Conservation (phyloP, 2,329 filamentous ascomycete genomes). For the Alternaria ethzedia region DNA sequence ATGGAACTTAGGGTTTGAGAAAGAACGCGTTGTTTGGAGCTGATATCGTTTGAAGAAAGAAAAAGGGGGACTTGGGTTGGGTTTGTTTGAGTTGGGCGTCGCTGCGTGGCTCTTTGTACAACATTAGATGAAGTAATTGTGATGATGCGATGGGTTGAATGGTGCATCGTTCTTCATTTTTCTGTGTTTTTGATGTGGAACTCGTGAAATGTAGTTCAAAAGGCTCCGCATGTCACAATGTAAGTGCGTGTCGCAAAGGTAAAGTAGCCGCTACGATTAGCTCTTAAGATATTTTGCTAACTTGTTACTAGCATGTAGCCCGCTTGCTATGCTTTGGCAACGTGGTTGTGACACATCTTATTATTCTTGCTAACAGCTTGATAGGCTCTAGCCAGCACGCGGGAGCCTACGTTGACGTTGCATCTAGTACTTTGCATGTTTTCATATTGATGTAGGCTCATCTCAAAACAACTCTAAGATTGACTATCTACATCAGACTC, state of each 20-base stretch:
- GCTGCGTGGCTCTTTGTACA: neutral
- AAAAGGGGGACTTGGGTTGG: neutral
- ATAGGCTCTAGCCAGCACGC: no score
- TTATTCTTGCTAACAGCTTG: neutral
- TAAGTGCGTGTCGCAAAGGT: neutral
- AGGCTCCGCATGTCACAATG: neutral
- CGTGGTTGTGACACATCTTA: fast-evolving
- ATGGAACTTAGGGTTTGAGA: slow-evolving; percentile 26
- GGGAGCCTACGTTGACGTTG: no score
- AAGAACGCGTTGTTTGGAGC: neutral
- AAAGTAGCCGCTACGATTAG: neutral
- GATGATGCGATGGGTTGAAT: neutral
- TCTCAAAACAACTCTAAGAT: no score
- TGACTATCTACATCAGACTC: no score
- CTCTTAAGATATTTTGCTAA: neutral
- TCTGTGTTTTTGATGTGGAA: fast-evolving
- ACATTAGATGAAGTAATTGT: neutral
- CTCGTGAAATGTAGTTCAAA: neutral
- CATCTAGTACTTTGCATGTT: no score
- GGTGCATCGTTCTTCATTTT: neutral
- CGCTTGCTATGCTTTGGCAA: neutral
- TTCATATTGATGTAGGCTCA: no score
- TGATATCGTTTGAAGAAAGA: neutral
- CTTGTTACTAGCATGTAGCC: neutral
- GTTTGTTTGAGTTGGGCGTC: neutral